These are phyloP conservation scores for Stephania yunnanensis DNA, from an alignment of 164 flowering plant species.

Conservation along the genomic window DNA sequence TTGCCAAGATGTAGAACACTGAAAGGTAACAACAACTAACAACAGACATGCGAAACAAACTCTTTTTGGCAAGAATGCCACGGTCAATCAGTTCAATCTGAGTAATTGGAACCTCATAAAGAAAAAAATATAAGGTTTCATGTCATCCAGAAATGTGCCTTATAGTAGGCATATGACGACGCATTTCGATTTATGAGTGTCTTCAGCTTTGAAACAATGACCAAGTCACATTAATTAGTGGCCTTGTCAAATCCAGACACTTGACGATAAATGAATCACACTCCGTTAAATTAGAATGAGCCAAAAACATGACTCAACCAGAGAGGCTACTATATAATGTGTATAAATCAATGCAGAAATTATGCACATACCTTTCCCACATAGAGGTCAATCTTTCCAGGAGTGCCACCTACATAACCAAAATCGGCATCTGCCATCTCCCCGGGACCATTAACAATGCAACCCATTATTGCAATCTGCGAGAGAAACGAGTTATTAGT, in stretches of 20 bases:
- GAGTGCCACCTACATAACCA: slow-evolving; percentile 97
- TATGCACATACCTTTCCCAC: slow-evolving; percentile 74
- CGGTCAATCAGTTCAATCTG: neutral
- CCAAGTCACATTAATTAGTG: neutral
- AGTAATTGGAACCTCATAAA: neutral
- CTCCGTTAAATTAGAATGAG: neutral
- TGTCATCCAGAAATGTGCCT: neutral
- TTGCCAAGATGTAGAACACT: neutral
- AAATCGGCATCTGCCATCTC: slow-evolving; percentile 99
- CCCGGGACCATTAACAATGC: slow-evolving; percentile 98
- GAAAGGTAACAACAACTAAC: neutral
- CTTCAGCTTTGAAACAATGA: neutral
- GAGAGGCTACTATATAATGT: neutral
- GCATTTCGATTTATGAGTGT: neutral
- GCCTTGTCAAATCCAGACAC: neutral
- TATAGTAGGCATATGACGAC: neutral
- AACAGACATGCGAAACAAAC: neutral
- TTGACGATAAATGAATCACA: neutral
- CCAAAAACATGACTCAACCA: neutral
- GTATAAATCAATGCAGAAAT: neutral
- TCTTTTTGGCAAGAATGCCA: neutral
- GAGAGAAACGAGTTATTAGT: neutral
- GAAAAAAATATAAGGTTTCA: neutral
- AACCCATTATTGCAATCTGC: slow-evolving; percentile 99
- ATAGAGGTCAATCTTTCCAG: slow-evolving; percentile 96